These are phyloP conservation scores for Rheum nobile DNA, from an alignment of 148 eudicot species.

Conservation along the genomic window DNA sequence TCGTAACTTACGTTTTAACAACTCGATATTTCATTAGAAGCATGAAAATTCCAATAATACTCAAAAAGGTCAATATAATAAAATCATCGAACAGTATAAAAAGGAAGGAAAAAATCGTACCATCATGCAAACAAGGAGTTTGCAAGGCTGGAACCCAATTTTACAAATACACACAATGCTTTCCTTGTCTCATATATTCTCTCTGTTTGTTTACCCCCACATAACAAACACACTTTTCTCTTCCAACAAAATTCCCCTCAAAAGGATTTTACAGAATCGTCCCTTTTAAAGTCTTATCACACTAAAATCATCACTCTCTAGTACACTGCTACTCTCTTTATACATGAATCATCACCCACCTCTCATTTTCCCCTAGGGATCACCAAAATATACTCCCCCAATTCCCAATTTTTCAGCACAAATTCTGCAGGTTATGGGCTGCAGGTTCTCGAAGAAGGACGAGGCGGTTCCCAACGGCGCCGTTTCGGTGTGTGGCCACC, in stretches of 20 bases:
- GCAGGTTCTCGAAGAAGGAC: constrained; percentile 11
- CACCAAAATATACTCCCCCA: constrained; percentile 1
- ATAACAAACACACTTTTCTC: neutral
- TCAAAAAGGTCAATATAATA: too few species aligned
- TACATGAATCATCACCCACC: neutral
- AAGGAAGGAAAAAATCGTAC: neutral
- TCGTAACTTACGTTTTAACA: too few species aligned
- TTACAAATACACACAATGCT: neutral
- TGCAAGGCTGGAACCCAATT: neutral
- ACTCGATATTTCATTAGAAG: too few species aligned
- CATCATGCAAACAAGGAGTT: neutral
- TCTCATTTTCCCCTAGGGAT: constrained; percentile 6
- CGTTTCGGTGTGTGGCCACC: constrained; percentile 22
- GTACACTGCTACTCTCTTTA: too few species aligned
- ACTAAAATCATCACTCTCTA: neutral
- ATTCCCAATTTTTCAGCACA: neutral
- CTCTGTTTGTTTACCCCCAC: neutral
- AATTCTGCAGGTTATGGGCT: constrained; percentile 15
- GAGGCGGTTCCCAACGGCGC: constrained; percentile 6
- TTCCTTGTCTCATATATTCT: neutral
- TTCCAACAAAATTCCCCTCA: neutral
- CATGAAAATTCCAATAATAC: too few species aligned
- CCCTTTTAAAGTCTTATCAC: too few species aligned
- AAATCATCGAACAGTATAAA: too few species aligned
- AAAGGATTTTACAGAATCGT: neutral